Conservation (phyloP, 192 early-diverging fungal species). For the Spinellus fusiger region DNA sequence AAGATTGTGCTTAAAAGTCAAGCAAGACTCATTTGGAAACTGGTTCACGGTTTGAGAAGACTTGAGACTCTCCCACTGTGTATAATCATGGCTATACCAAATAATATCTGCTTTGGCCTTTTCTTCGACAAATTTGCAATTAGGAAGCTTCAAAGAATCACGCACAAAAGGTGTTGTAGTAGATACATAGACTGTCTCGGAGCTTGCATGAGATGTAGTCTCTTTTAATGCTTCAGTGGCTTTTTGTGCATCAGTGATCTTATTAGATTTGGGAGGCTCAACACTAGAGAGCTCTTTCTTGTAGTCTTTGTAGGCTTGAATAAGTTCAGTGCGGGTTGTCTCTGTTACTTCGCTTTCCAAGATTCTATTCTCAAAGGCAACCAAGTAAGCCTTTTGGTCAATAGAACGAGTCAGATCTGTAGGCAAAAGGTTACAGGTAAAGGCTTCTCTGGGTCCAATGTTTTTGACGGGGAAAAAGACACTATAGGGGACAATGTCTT, state of each 20-base stretch:
- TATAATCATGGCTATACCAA: constrained; percentile 39
- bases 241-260: background rate
- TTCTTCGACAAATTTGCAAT: constrained; percentile 29
- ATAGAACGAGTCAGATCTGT: constrained; percentile 41
- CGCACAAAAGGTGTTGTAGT: constrained; percentile 39
- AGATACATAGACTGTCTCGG: constrained; percentile 12
- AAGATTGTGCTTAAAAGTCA: constrained; percentile 40
- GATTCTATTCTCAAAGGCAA: constrained; percentile 34
- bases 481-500: constrained; percentile 53
- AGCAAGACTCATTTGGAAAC: constrained; percentile 35
- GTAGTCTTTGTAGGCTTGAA: background rate
- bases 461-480: constrained; percentile 57
- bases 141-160: constrained; percentile 33
- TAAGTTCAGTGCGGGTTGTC: background rate
- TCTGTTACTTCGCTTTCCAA: constrained; percentile 14
- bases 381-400: constrained; percentile 49
- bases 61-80: constrained; percentile 34
- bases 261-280: background rate
- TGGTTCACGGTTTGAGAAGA: constrained; percentile 39
- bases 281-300: background rate
- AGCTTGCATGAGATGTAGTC: background rate
- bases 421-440: constrained; percentile 58
- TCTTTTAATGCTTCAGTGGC: background rate
- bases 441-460: constrained; percentile 40
- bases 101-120: constrained; percentile 35